Evolutionary conservation across 495 filamentous ascomycete species (phyloP), one percentile per base, ranked within the genome.

Genomic region (Echria macrotheca): DNA sequence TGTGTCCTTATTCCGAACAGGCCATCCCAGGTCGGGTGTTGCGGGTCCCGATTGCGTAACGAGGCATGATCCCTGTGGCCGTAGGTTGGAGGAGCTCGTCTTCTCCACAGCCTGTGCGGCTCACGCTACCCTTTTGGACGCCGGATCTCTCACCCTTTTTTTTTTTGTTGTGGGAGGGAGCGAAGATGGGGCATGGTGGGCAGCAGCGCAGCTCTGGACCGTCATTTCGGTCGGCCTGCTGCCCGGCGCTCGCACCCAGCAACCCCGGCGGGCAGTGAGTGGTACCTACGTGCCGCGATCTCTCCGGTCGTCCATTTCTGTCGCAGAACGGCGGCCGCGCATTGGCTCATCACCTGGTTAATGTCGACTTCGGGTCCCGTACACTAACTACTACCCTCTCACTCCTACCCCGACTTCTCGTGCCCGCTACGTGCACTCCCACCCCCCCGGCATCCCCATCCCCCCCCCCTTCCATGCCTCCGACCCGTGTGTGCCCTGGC

Each of bases 141-240:
- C 12, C 28, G 12, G 28, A 31, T 31, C 28, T 12, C 12, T 12
- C 28, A 31, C 7, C 28, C 28, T 6, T 6, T 6, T 12, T 12
- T 31, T 6, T 31, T 31, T 31, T 6, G 28, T 31, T n/a, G n/a
- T n/a, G n/a, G 28, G 28, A 31, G 28, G 6, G 7, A 12, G 28
- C 28, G 28, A 12, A 31, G 28, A 12, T 6, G 12, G 28, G 28
- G 28, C 28, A n/a, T n/a, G n/a, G n/a, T n/a, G n/a, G n/a, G n/a
- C n/a, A n/a, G 28, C 28, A 31, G 28, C 28, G 12, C 7, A 6
- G 7, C 7, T 31, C 28, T 31, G 6, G 17, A 41, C 38, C 38
- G 38, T 41, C 38, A 41, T 41, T 24, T 41, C 38, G 38, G 38
- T 21, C 17, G 15, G 21, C 35, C 14, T 37, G n/a, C n/a, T n/a